Base-by-base conservation (phyloP, 306 rosid species). In the Vigna nakashimae region DNA sequence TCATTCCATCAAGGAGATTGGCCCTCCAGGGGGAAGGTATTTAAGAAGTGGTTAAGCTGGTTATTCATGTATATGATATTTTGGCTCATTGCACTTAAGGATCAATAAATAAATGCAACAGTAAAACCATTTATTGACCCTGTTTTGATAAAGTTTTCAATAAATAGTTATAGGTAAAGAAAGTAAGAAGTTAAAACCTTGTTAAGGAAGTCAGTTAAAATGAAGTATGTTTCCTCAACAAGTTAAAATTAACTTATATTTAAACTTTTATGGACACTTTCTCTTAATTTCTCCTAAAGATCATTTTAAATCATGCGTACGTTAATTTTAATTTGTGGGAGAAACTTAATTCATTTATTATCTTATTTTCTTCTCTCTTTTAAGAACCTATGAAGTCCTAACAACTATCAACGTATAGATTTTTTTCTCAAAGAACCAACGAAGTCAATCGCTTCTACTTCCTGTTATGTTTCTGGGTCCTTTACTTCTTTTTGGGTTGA, bases 21-120 rank as follows among this genome's bases (percentile, higher is more conserved):
- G 43, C 12, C 32, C 13, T 7, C 1, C 9, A 7, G 26, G 71
- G 71, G 40, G 32, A 7, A 24, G 20, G 5, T 7, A n/a, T 43
- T 75, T 64, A 64, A 75, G 42, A 12, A 63, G 65, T 34, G 64
- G 30, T 64, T 55, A 45, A 65, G 18, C 11, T 65, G 34, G n/a
- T 38, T 42, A 45, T 22, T 45, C 36, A 42, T 18, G 43, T n/a
- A 36, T 28, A n/a, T 65, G 42, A 5, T 62, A 32, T 42, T 66
- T 66, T 70, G 57, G 22, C 12, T 49, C 74, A 5, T 51, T 36
- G 53, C 56, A 10, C 34, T 9, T 50, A 0, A 75, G 2, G 34
- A 50, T 75, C 71, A 49, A 34, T 26, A 43, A 13, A 53, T 7
- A 30, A 22, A 42, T 43, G 49, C 63, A 24, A 9, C 50, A 32